phyloP scores from a whole-genome alignment of 2,329 filamentous ascomycete genomes.

The Trichoderma cornu-damae region DNA sequence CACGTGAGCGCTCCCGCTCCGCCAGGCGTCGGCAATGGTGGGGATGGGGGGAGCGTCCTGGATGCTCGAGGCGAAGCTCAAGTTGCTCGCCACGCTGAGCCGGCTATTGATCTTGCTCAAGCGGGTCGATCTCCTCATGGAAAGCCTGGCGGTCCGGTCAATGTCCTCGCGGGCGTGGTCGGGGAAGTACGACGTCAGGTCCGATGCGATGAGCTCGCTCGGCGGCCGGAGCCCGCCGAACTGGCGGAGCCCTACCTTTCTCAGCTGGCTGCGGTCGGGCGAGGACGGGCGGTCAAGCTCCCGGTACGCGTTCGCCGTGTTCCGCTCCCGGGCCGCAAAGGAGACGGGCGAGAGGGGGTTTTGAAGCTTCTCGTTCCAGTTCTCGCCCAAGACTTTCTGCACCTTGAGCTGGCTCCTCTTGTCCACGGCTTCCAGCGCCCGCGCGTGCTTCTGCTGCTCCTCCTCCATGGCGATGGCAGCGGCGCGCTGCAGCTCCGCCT shows the following conservation, averaged over 20 bases:
- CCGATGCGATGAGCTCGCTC: constrained; percentile 94
- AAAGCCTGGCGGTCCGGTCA: constrained; percentile 89
- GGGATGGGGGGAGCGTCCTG: constrained; percentile 92
- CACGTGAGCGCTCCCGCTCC: constrained; percentile 47
- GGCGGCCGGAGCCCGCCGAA: constrained; percentile 92
- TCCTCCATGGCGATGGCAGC: constrained; percentile 88
- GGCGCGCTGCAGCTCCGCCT: constrained; percentile 78
- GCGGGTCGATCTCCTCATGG: constrained; percentile 81
- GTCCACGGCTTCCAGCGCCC: constrained; percentile 59
- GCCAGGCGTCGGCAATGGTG: constrained; percentile 90
- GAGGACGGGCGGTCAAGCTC: constrained; percentile 54
- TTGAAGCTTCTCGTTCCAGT: constrained; percentile 71
- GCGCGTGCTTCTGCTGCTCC: constrained; percentile 65
- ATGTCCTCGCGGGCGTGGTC: constrained; percentile 92
- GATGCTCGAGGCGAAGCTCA: constrained; percentile 87
- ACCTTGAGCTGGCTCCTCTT: constrained; percentile 81
- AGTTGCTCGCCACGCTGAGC: constrained; percentile 86
- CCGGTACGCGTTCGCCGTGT: constrained; percentile 54
- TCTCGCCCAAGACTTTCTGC: constrained; percentile 82
- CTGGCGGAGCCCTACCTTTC: constrained; percentile 59
- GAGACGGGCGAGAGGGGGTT: constrained; percentile 82
- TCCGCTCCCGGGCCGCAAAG: constrained; percentile 63
- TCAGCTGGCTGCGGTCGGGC: constrained; percentile 41
- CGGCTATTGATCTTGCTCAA: constrained; percentile 90
- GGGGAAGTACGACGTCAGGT: constrained; percentile 94